Base-by-base conservation (phyloP, 495 filamentous ascomycete species). In the Talaromyces thailandensis region DNA sequence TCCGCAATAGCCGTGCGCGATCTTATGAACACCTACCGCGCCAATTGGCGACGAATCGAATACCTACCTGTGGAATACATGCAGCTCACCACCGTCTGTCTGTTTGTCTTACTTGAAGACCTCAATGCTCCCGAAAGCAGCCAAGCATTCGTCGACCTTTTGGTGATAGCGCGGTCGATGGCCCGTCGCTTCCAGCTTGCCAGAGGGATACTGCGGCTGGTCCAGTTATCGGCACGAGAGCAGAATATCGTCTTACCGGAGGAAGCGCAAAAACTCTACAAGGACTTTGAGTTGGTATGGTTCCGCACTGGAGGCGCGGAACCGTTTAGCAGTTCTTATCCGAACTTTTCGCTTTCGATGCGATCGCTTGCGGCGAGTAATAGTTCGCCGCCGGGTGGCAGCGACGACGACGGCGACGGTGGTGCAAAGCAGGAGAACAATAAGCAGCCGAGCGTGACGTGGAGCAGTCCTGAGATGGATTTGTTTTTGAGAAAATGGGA, bases 181-280 rank as follows among this genome's bases (percentile, higher is more conserved):
- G 63, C 64, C 2, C 65, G 67, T 4, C 67, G 67, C 4, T 71
- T 62, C 64, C 43, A 62, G 48, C 57, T 69, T 9, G 65, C 61
- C 0, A 66, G 66, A 51, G 67, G 67, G 4, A 66, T 71, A 40
- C 52, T 69, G 16, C 63, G 67, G 6, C 62, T 66, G 25, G 79
- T 88, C 53, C 84, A 84, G 63, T 75, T 88, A 26, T 78, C 73
- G 16, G 85, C 83, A 56, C 72, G 81, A 40, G 76, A 85, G 65
- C 71, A 77, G 51, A 85, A 86, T 65, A 76, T 88, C 64, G 76
- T 80, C 60, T 71, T 88, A 29, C 80, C 84, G 63, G 81, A 86
- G 45, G 82, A 80, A 64, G 79, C 81, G 52, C 81, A 83, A 35
- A 78, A 83, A 18, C 83, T 88, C 63, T 75, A 87, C 32, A 24